A percentile compares a stretch with the other conserved stretches of the same genome.
Conservation (phyloP, 768 basidiomycete genomes). For the Mycena pura region DNA sequence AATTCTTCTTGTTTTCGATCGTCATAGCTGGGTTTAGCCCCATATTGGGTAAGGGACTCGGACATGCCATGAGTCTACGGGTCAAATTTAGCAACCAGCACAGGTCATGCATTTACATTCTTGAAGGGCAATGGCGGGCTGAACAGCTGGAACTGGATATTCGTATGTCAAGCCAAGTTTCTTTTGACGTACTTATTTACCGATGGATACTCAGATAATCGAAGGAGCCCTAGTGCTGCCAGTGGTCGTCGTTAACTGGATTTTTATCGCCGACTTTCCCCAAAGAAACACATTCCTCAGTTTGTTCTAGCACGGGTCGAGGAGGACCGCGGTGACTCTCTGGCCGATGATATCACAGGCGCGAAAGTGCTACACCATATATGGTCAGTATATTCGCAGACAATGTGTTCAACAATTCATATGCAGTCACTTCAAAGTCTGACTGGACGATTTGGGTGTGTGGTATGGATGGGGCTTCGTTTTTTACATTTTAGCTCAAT, state of each 20-base stretch:
- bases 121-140: slow-evolving; percentile 25
- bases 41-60: neutral
- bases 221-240: slow-evolving; percentile 40
- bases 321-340: slow-evolving; percentile 45
- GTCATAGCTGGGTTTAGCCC: neutral
- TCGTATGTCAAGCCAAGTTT: slow-evolving; percentile 34
- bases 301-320: slow-evolving; percentile 42
- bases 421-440: neutral
- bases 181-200: neutral
- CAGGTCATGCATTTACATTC: slow-evolving; percentile 4
- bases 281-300: slow-evolving; percentile 43
- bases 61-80: no score
- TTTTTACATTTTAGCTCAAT: neutral
- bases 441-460: slow-evolving; percentile 47
- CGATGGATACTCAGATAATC: slow-evolving; percentile 10
- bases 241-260: slow-evolving; percentile 37
- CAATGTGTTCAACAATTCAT: neutral
- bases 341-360: slow-evolving; percentile 41
- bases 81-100: neutral
- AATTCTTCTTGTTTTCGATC: neutral
- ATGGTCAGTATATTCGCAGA: slow-evolving; percentile 21
- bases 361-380: slow-evolving; percentile 41
- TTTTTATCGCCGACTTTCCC: slow-evolving; percentile 45
- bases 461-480: slow-evolving; percentile 28
- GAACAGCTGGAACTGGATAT: slow-evolving; percentile 47